Percentiles rank a stretch among this genome's conserved stretches.
Evolutionary conservation across 2,329 filamentous ascomycete species (phyloP).

Genomic region (Cladobotryum protrusum): DNA sequence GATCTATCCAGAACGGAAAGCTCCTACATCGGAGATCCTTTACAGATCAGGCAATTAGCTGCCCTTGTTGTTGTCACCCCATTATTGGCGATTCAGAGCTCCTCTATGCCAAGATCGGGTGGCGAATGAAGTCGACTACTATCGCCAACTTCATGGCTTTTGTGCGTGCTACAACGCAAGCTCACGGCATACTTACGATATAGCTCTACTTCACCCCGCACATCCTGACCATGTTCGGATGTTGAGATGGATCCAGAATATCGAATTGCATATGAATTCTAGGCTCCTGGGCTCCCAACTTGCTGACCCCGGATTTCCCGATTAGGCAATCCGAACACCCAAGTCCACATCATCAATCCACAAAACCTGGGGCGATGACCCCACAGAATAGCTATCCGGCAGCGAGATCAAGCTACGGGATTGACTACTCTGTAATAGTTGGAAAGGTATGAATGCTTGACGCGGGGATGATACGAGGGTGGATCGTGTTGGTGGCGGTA

Average conservation of each 20-base stretch:
- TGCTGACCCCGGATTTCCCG: constrained; percentile 16
- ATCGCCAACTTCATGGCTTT: not conserved
- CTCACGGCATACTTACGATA: not conserved
- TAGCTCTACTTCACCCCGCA: constrained; percentile 1
- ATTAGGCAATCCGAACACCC: constrained; percentile 12
- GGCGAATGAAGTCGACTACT: not conserved
- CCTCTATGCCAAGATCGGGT: not conserved
- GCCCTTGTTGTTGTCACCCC: constrained; percentile 2
- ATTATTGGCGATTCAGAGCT: not conserved
- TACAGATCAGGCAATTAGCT: constrained; percentile 3
- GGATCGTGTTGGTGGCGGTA: not conserved
- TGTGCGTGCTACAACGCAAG: not conserved
- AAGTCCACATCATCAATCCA: not conserved
- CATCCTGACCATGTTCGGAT: not conserved
- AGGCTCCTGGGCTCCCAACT: constrained; percentile 2
- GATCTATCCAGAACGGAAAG: not conserved
- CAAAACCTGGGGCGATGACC: constrained; percentile 1
- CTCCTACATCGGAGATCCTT: constrained; percentile 6
- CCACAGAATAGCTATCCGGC: not conserved
- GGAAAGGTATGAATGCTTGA: not conserved
- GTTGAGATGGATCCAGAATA: constrained; percentile 2
- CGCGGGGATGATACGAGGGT: not conserved
- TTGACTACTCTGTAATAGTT: not conserved
- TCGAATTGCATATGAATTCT: constrained; percentile 6
- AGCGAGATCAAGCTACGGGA: not conserved